Evolutionary conservation across 176 grass and related monocot species (phyloP).

Genomic region (Hordeum marinum): DNA sequence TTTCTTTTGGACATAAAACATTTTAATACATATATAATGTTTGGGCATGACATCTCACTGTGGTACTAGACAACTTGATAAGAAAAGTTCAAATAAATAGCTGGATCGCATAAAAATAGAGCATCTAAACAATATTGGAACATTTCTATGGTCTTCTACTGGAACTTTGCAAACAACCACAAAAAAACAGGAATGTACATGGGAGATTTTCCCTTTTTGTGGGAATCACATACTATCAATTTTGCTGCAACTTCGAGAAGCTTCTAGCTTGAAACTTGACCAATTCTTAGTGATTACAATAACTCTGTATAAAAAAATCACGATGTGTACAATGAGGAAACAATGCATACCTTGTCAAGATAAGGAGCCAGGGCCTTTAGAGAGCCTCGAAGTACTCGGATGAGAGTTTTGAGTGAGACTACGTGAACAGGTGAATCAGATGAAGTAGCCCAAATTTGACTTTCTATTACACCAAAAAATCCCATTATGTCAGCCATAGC

Average conservation of each 20-base stretch:
- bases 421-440: slow-evolving; percentile 94
- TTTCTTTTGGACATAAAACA: background rate
- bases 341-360: slow-evolving; percentile 74
- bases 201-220: background rate
- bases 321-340: slow-evolving; percentile 5
- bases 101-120: background rate
- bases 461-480: slow-evolving; percentile 85
- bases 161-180: background rate
- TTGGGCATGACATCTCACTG: background rate
- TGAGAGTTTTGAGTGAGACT: slow-evolving; percentile 72
- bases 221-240: background rate
- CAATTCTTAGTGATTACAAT: background rate
- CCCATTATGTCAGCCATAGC: slow-evolving; percentile 83
- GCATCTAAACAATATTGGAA: background rate
- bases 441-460: slow-evolving; percentile 86
- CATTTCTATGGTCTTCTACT: background rate
- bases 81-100: background rate
- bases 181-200: background rate
- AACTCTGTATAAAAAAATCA: background rate
- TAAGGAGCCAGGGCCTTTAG: slow-evolving; percentile 70
- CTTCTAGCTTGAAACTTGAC: background rate
- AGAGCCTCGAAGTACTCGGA: slow-evolving; percentile 71
- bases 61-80: background rate
- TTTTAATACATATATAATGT: background rate
- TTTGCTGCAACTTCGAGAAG: background rate